Evolutionary conservation across 768 basidiomycete genomes (phyloP), one percentile per base, ranked within the genome.

Genomic region (Strobilomyces confusus): DNA sequence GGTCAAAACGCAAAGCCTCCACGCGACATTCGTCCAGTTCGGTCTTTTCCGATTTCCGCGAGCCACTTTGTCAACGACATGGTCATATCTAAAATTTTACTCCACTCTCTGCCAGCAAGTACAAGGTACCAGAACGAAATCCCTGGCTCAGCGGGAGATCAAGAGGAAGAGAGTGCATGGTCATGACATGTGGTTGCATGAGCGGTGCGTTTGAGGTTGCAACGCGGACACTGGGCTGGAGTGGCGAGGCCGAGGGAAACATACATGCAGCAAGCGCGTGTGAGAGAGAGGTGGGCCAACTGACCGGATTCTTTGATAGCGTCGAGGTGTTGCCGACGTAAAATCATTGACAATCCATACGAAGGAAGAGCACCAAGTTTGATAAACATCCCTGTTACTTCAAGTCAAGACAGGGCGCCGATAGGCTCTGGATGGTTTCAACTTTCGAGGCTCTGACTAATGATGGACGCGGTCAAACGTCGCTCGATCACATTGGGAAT

Each of bases 31-130:
- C 29, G 48, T 44, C 11, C 47, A 15, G 42, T 44, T 60, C 63
- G 63, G 63, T n/a, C 12, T 6, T 52, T 64, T 55, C 63, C 63
- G 63, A 56, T 42, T 29, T 44, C 58, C 58, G 58, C 41, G 29
- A 29, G 49, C 15, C 19, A 25, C 37, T 40, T 9, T 40, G 29
- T 9, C 29, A 29, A 29, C 9, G 29, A 29, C 29, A 29, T 29
- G 29, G 7, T 29, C 29, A 29, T 29, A 9, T n/a, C n/a, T n/a
- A n/a, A n/a, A n/a, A n/a, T n/a, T n/a, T n/a, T n/a, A n/a, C n/a
- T n/a, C n/a, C n/a, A n/a, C n/a, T n/a, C n/a, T n/a, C n/a, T n/a
- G n/a, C 29, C 29, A 29, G 29, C 29, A 29, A 29, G 29, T 29
- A 29, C 29, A 29, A 29, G 29, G 29, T 29, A 29, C 29, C 29